A percentile compares a stretch with the other conserved stretches of the same genome.
phyloP scores from a whole-genome alignment of 495 filamentous ascomycete genomes.

The Aspergillus olivimuriae region DNA sequence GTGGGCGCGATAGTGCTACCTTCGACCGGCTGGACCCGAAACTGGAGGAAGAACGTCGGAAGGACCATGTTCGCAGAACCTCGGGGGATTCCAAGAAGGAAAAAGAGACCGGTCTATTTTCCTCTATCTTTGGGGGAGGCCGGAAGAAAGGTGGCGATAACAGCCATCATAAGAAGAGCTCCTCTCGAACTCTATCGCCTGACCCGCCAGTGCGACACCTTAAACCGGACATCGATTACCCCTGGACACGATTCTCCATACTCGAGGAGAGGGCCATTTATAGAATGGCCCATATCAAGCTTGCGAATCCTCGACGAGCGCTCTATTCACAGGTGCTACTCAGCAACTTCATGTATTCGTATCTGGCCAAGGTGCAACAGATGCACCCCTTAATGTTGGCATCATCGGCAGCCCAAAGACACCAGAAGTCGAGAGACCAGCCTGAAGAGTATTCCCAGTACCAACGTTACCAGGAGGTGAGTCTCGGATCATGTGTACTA shows the following conservation, averaged over 20 bases:
- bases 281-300: constrained; percentile 96
- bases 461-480: constrained; percentile 61
- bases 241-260: constrained; percentile 93
- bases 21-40: constrained; percentile 72
- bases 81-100: constrained; percentile 79
- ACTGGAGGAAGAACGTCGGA: constrained; percentile 77
- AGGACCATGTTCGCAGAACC: constrained; percentile 67
- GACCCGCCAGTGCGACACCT: constrained; percentile 67
- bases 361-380: constrained; percentile 95
- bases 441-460: constrained; percentile 57
- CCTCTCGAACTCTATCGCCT: constrained; percentile 70
- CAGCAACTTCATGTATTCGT: constrained; percentile 99
- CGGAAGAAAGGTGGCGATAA: constrained; percentile 65
- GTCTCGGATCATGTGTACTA: too few relatives aligned
- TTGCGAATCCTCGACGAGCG: constrained; percentile 89
- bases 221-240: constrained; percentile 83
- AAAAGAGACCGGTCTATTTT: constrained; percentile 74
- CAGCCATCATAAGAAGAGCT: constrained; percentile 65
- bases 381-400: constrained; percentile 91
- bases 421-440: constrained; percentile 60
- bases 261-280: constrained; percentile 97
- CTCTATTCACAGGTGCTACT: constrained; percentile 93
- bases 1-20: constrained; percentile 76
- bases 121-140: constrained; percentile 80
- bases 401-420: constrained; percentile 48